These are phyloP conservation scores for Yarrowia galli DNA, from an alignment of 1,139 yeast genomes.

Conservation along the genomic window DNA sequence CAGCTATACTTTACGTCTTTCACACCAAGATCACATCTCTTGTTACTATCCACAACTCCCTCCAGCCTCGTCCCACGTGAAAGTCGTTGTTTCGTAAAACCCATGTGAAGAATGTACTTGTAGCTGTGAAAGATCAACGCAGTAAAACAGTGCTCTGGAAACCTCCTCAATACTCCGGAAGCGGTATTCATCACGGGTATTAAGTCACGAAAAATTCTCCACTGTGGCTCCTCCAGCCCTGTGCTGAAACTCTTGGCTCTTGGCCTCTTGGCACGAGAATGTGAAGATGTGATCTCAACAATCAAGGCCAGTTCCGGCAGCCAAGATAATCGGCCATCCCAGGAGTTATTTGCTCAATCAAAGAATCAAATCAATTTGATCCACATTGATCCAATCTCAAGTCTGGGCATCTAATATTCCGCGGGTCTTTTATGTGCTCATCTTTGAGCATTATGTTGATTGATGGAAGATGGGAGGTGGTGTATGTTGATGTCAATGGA, in stretches of 20 bases:
- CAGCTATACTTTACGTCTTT: too few relatives aligned
- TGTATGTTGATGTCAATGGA: too few relatives aligned
- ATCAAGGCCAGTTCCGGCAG: not conserved
- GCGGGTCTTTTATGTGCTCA: not conserved
- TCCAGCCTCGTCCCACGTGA: too few relatives aligned
- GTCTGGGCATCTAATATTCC: conserved; percentile 4
- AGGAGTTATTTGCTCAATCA: not conserved
- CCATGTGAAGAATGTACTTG: too few relatives aligned
- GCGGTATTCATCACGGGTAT: not conserved
- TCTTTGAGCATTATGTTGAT: not conserved
- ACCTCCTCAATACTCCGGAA: too few relatives aligned
- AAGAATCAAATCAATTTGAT: too few relatives aligned
- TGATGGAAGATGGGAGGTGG: too few relatives aligned
- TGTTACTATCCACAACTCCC: too few relatives aligned
- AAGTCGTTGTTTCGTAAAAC: too few relatives aligned
- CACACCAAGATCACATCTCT: too few relatives aligned
- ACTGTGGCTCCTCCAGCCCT: not conserved
- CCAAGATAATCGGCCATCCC: not conserved
- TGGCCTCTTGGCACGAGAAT: conserved; percentile 14
- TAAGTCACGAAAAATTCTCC: not conserved
- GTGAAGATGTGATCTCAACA: not conserved
- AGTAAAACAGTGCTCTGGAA: too few relatives aligned
- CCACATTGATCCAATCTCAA: not conserved
- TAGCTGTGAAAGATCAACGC: too few relatives aligned
- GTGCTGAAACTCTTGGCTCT: not conserved